phyloP scores from a whole-genome alignment of 2,329 filamentous ascomycete species.

The Didymella segeticola region DNA sequence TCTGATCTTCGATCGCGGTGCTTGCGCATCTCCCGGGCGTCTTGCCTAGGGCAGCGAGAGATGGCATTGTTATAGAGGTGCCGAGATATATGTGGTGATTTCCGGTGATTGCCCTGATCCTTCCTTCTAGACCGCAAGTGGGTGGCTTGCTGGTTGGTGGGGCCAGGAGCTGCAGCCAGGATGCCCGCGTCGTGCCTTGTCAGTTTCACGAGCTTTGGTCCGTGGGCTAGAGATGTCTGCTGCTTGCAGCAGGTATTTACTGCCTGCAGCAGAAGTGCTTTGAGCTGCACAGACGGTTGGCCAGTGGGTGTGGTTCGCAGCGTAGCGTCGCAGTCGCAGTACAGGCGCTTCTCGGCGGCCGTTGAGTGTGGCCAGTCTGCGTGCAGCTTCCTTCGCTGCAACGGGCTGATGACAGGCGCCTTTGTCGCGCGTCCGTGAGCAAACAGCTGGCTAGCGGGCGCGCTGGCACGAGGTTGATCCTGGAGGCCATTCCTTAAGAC shows the following conservation, averaged over 20 bases:
- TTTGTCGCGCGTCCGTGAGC: conserved; percentile 17
- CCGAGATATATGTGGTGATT: conserved; percentile 11
- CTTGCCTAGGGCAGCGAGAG: conserved; percentile 1
- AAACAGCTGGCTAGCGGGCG: conserved; percentile 33
- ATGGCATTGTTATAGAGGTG: conserved; percentile 9
- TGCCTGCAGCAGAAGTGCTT: conserved; percentile 16
- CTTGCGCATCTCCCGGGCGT: conserved; percentile 5
- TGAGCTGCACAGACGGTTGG: conserved; percentile 7
- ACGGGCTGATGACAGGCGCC: conserved; percentile 25
- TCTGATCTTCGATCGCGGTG: conserved; percentile 4
- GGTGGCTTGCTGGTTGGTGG: conserved; percentile 27
- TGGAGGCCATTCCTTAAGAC: conserved; percentile 18
- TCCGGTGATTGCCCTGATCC: conserved; percentile 13
- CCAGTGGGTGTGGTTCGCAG: conserved; percentile 8
- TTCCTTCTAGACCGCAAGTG: conserved; percentile 13
- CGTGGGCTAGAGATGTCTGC: conserved; percentile 12
- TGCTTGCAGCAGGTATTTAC: no score
- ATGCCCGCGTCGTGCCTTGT: conserved; percentile 25
- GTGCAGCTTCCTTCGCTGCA: no score
- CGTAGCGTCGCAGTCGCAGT: conserved; percentile 12
- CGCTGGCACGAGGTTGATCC: conserved; percentile 28
- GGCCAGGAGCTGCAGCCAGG: conserved; percentile 23
- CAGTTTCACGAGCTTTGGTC: conserved; percentile 28
- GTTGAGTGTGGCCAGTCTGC: no score
- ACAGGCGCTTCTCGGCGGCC: conserved; percentile 11